Conservation (phyloP, 441 rosid genomes). For the Populus hybrid region DNA sequence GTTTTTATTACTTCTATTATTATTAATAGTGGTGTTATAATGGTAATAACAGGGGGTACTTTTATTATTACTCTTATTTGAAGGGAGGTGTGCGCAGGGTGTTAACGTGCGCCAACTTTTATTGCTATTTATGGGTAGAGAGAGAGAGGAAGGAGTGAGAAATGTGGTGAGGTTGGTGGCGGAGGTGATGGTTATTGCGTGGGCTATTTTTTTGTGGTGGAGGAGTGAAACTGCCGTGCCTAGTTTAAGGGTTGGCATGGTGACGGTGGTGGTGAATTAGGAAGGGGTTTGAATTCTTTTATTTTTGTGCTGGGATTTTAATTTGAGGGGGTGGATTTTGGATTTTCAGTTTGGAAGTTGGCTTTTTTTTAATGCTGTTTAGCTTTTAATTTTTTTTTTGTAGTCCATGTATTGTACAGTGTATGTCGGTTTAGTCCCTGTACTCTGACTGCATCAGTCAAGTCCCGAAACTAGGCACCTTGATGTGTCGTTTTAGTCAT, state of each 20-base stretch:
- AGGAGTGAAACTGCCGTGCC: conserved; percentile 17
- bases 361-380: neutral
- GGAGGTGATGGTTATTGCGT: conserved; percentile 21
- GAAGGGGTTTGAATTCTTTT: neutral
- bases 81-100: conserved; percentile 27
- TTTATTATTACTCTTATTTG: neutral
- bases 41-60: neutral
- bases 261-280: neutral
- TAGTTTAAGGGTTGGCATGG: conserved; percentile 33
- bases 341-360: neutral
- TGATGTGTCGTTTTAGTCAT: neutral
- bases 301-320: neutral
- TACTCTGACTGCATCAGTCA: neutral
- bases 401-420: neutral
- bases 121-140: conserved; percentile 18
- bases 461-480: neutral
- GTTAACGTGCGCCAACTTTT: conserved; percentile 44
- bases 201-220: conserved; percentile 34
- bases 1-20: conserved; percentile 14
- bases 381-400: neutral
- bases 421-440: neutral
- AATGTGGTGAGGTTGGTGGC: neutral
- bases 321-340: neutral
- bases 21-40: neutral
- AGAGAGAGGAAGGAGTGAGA: neutral